Conservation (phyloP, 2,329 filamentous ascomycete species). For the Fusarium citri region DNA sequence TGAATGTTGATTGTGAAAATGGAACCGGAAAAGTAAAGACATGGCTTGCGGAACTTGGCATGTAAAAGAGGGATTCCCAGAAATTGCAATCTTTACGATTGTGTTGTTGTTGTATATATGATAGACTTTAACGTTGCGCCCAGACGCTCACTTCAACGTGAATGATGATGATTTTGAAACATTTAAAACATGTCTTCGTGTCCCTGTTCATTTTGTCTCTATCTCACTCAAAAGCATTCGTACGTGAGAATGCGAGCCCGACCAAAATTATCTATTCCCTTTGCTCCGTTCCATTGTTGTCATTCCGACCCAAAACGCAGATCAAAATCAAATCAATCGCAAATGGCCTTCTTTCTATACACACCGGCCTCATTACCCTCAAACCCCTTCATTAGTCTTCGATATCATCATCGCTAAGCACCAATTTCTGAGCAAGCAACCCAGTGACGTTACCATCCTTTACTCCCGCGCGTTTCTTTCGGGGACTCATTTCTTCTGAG, state of each 20-base stretch:
- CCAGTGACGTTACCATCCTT: constrained; percentile 53
- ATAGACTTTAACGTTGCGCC: constrained; percentile 42
- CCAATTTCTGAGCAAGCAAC: constrained; percentile 71
- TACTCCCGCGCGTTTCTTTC: constrained; percentile 59
- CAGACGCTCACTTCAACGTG: constrained; percentile 42
- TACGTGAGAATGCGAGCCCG: constrained; percentile 1
- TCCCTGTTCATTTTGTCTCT: background rate
- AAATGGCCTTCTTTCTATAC: constrained; percentile 20
- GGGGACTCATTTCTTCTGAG: constrained; percentile 64
- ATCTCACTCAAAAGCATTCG: constrained; percentile 18
- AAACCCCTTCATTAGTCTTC: constrained; percentile 67
- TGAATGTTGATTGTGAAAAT: constrained; percentile 7
- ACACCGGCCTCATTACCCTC: background rate
- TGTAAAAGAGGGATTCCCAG: constrained; percentile 19
- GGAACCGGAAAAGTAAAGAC: constrained; percentile 25
- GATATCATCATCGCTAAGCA: constrained; percentile 87
- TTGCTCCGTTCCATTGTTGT: constrained; percentile 28
- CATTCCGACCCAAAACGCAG: constrained; percentile 10
- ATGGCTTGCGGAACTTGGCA: background rate
- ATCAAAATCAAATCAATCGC: constrained; percentile 26
- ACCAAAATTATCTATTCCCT: constrained; percentile 17
- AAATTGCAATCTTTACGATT: constrained; percentile 32
- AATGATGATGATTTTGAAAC: constrained; percentile 39
- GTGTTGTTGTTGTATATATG: constrained; percentile 38
- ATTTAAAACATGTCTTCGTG: constrained; percentile 4